These are phyloP conservation scores for Tetracladium maxilliforme DNA, from an alignment of 2,329 filamentous ascomycete species.

Conservation along the genomic window DNA sequence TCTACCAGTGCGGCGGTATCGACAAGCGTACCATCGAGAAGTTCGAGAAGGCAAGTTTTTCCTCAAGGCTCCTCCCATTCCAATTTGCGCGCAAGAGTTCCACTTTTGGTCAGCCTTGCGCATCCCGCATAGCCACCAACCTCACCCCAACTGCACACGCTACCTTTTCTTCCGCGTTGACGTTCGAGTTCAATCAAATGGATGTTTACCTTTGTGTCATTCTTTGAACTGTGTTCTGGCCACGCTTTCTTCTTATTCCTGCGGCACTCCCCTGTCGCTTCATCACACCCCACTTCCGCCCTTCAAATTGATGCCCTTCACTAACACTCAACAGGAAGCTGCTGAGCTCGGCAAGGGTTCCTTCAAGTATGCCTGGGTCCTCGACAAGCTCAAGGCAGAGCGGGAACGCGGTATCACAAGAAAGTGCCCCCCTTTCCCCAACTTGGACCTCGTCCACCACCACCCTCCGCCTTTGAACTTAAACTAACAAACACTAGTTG, in stretches of 20 bases:
- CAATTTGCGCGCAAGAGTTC: background rate
- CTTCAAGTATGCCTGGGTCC: slow-evolving; percentile 99
- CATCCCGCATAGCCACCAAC: background rate
- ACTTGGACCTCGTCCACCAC: too few species aligned
- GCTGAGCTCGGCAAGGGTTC: slow-evolving; percentile 99
- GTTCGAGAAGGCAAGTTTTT: slow-evolving; percentile 90
- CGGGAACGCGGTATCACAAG: slow-evolving; percentile 99
- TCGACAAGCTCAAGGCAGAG: slow-evolving; percentile 99
- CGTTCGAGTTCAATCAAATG: too few species aligned
- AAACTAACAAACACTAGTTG: too few species aligned
- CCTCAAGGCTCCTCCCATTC: slow-evolving; percentile 1
- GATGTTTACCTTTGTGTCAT: too few species aligned
- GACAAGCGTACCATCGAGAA: slow-evolving; percentile 99
- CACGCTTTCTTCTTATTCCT: too few species aligned
- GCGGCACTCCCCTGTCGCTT: too few species aligned
- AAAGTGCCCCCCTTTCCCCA: too few species aligned
- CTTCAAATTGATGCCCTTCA: slow-evolving; percentile 5
- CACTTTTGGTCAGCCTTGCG: background rate
- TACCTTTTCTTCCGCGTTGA: too few species aligned
- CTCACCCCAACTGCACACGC: background rate
- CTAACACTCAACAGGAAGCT: slow-evolving; percentile 56
- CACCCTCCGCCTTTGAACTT: too few species aligned
- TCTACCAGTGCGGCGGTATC: slow-evolving; percentile 99
- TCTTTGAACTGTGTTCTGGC: too few species aligned
- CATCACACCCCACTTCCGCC: slow-evolving; percentile 1